These are phyloP conservation scores for Podila minutissima DNA, from an alignment of 192 early-diverging fungal genomes.

Conservation along the genomic window DNA sequence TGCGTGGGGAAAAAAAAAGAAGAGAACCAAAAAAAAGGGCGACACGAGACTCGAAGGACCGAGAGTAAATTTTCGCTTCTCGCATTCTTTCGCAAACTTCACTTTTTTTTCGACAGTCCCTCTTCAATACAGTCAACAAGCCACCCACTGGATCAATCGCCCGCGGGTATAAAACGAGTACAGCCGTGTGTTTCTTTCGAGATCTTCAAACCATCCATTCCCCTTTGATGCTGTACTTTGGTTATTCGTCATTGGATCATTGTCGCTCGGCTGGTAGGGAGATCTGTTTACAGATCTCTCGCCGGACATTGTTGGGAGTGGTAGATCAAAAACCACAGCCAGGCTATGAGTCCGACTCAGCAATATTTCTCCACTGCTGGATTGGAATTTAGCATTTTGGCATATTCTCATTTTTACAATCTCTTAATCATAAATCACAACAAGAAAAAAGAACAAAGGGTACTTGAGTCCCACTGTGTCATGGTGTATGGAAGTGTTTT, in stretches of 20 bases:
- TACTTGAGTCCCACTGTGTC: too few species aligned
- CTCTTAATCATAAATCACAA: background rate
- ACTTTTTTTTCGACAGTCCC: too few species aligned
- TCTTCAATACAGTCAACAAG: background rate
- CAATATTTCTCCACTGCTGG: slow-evolving; percentile 37
- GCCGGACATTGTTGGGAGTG: slow-evolving; percentile 48
- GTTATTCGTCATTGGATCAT: slow-evolving; percentile 37
- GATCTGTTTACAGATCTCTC: slow-evolving; percentile 1
- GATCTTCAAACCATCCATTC: slow-evolving; percentile 22
- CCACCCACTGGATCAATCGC: background rate
- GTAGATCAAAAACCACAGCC: slow-evolving; percentile 37
- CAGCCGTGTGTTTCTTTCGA: background rate
- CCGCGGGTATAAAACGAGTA: background rate
- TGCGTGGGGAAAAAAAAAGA: background rate
- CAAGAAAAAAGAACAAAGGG: slow-evolving; percentile 4
- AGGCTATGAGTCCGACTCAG: slow-evolving; percentile 55
- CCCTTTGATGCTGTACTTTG: slow-evolving; percentile 53
- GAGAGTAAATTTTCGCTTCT: too few species aligned
- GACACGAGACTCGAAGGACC: too few species aligned
- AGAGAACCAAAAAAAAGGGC: slow-evolving; percentile 3
- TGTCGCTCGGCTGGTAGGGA: slow-evolving; percentile 54
- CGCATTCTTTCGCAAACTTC: too few species aligned
- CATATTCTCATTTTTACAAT: slow-evolving; percentile 4
- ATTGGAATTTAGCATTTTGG: slow-evolving; percentile 51
- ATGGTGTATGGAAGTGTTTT: too few species aligned